Conservation (phyloP, 257 asterid species). For the Ligustrum vulgare region DNA sequence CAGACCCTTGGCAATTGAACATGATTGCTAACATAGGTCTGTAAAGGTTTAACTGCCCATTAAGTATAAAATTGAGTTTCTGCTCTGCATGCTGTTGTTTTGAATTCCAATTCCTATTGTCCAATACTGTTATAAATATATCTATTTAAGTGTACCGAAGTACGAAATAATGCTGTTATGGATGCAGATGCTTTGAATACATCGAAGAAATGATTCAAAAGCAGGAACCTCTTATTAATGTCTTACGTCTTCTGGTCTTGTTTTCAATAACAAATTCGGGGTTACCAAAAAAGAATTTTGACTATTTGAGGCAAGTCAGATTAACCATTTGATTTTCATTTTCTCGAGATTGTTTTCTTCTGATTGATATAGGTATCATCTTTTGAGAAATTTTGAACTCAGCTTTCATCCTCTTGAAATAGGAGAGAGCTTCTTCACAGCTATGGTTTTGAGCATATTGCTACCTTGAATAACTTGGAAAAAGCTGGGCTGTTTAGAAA, state of each 20-base stretch:
- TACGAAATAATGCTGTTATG: slow-evolving; percentile 17
- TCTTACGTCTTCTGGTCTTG: slow-evolving; percentile 76
- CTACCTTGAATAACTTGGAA: slow-evolving; percentile 88
- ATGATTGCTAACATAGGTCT: background rate
- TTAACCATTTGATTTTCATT: background rate
- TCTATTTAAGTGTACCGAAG: slow-evolving; percentile 18
- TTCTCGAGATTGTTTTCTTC: background rate
- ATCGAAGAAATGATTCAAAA: slow-evolving; percentile 94
- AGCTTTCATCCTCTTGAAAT: slow-evolving; percentile 29
- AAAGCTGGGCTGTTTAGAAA: slow-evolving; percentile 85
- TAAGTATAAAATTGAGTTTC: background rate
- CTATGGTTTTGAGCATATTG: slow-evolving; percentile 94
- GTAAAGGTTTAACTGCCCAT: slow-evolving; percentile 7
- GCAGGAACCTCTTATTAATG: slow-evolving; percentile 83
- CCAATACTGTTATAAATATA: background rate
- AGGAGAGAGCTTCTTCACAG: slow-evolving; percentile 97
- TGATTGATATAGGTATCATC: background rate
- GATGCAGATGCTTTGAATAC: slow-evolving; percentile 83
- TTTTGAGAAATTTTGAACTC: slow-evolving; percentile 2
- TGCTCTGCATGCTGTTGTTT: background rate
- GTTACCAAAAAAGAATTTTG: slow-evolving; percentile 76
- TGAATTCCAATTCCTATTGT: slow-evolving; percentile 8
- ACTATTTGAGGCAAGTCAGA: slow-evolving; percentile 77
- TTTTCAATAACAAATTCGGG: slow-evolving; percentile 93
- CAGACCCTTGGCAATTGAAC: background rate